Conservation (phyloP, 2,329 filamentous ascomycete species). For the Calonectria pseudoreteaudii region DNA sequence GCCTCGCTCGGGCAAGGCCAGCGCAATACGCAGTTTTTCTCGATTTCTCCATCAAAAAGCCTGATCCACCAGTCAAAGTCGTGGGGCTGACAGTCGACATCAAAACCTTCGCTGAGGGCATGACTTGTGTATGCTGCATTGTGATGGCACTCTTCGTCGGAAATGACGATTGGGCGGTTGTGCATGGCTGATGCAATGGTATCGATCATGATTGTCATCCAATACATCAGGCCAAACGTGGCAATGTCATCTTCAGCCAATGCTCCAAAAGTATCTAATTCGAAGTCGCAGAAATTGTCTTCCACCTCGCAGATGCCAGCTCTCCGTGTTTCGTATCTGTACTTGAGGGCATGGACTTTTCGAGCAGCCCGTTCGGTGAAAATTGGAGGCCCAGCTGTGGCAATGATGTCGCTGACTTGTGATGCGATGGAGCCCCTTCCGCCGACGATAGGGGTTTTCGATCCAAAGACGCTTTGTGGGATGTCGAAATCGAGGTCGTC, state of each 20-base stretch:
- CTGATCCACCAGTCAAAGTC: slow-evolving; percentile 47
- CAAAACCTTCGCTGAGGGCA: slow-evolving; percentile 25
- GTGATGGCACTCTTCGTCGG: slow-evolving; percentile 54
- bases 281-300: background rate
- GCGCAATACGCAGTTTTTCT: slow-evolving; percentile 40
- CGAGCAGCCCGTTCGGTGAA: slow-evolving; percentile 51
- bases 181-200: slow-evolving; percentile 67
- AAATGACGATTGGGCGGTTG: slow-evolving; percentile 48
- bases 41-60: slow-evolving; percentile 48
- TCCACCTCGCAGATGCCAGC: slow-evolving; percentile 17
- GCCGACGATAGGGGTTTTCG: slow-evolving; percentile 28
- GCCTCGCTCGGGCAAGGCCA: slow-evolving; percentile 67
- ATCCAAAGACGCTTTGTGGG: slow-evolving; percentile 24
- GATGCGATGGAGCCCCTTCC: slow-evolving; percentile 39
- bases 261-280: slow-evolving; percentile 21
- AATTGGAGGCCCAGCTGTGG: slow-evolving; percentile 41
- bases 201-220: slow-evolving; percentile 71
- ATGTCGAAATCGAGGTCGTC: slow-evolving; percentile 33
- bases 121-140: slow-evolving; percentile 40
- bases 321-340: slow-evolving; percentile 42
- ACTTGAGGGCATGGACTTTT: slow-evolving; percentile 52
- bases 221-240: slow-evolving; percentile 68
- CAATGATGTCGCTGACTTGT: slow-evolving; percentile 45
- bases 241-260: slow-evolving; percentile 47
- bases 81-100: slow-evolving; percentile 28